Evolutionary conservation across 2,329 filamentous ascomycete species (phyloP).

Genomic region (Diaporthe destruens): DNA sequence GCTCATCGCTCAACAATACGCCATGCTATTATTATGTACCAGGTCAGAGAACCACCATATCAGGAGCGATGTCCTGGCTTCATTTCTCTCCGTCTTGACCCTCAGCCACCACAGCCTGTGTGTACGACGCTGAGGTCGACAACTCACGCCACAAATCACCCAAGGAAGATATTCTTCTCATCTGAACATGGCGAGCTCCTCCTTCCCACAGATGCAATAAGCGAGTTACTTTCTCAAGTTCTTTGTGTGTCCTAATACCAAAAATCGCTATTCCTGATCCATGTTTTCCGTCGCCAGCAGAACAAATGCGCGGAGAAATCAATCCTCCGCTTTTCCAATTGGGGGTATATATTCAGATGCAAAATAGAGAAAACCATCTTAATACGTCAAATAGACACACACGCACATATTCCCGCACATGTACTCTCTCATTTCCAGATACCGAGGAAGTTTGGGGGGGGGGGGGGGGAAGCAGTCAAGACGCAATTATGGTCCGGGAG

Average conservation of each 20-base stretch:
- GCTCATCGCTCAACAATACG: not conserved
- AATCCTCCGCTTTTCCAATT: slow-evolving; percentile 11
- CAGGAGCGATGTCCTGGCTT: not conserved
- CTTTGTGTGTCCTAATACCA: not conserved
- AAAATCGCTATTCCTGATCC: not conserved
- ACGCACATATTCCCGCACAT: not conserved
- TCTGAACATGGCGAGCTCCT: not conserved
- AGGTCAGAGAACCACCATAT: not conserved
- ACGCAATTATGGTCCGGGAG: slow-evolving; percentile 17
- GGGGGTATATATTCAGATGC: slow-evolving; percentile 35
- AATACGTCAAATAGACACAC: not conserved
- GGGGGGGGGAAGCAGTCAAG: no score
- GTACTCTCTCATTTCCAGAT: not conserved
- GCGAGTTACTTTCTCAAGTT: not conserved
- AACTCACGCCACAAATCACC: not conserved
- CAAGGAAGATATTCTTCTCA: not conserved
- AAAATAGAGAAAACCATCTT: not conserved
- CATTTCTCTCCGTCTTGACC: not conserved
- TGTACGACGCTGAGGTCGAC: not conserved
- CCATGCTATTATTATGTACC: not conserved
- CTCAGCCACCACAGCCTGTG: slow-evolving; percentile 1
- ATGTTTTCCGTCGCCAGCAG: slow-evolving; percentile 25
- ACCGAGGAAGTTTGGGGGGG: no score
- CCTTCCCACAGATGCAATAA: slow-evolving; percentile 1
- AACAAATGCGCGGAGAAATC: not conserved